Evolutionary conservation across 202 grass and related monocot species (phyloP), one percentile per base, ranked within the genome.

Genomic region (Digitaria exilis): DNA sequence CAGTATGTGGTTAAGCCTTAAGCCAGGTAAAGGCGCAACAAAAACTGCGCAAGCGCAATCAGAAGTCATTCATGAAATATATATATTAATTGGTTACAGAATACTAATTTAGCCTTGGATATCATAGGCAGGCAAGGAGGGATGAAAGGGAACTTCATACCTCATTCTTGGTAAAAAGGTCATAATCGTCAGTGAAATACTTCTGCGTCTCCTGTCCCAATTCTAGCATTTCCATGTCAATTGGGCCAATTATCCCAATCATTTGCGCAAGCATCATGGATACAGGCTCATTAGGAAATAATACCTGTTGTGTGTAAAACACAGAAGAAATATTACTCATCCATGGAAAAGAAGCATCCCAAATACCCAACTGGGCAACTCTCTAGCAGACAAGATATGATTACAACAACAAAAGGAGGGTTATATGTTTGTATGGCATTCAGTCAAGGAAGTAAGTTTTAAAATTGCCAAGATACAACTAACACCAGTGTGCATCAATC

Each of bases 151-250:
- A 84, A 77, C 37, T 39, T 44, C 18, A 65, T 82, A 99, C 96
- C 96, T 99, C 96, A 71, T 96, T 96, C 85, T 79, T 94, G 24
- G 87, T 85, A 71, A 90, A 94, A 86, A 99, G 91, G 24, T 96
- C 86, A n/a, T 92, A 99, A 62, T 94, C 90, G 64, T 90, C 87
- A 66, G 89, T 96, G 73, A 99, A 96, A 83, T 94, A 99, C 75
- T 96, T 96, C 4, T 68, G 85, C 13, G 91, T 89, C 48, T 96
- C 91, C 74, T 92, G 84, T 37, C 96, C 96, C 71, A 93, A 17
- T 58, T 69, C 83, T 88, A 99, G 86, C 96, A 99, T 99, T 89
- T 99, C 93, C 91, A 89, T 92, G 84, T 99, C 89, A 79, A 99
- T 99, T 76, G 93, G 91, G 29, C 91, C 89, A 29, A 96, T 87